These are phyloP conservation scores for Vitis labrusca DNA, from an alignment of 164 flowering plant species.

Conservation along the genomic window DNA sequence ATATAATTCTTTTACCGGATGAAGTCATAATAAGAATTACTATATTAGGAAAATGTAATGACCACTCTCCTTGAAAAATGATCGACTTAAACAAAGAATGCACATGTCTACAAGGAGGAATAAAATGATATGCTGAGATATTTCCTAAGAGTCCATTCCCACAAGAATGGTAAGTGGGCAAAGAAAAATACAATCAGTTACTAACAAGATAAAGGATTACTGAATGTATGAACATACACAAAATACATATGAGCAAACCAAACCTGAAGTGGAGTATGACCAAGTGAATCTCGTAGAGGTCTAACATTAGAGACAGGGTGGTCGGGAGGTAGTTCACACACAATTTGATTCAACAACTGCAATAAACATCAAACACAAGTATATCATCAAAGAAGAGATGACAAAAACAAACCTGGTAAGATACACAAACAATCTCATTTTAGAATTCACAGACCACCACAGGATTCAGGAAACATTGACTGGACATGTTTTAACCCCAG, in stretches of 20 bases:
- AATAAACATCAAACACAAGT: slow-evolving; percentile 17
- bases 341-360: slow-evolving; percentile 87
- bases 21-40: no score
- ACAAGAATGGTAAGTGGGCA: no score
- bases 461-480: neutral
- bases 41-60: no score
- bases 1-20: no score
- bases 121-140: no score
- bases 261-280: slow-evolving; percentile 91
- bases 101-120: no score
- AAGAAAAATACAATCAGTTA: neutral
- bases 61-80: no score
- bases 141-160: no score
- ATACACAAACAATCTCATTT: neutral
- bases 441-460: neutral
- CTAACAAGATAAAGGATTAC: neutral
- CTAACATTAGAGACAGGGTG: slow-evolving; percentile 70
- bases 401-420: neutral
- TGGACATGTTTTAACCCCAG: neutral
- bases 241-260: slow-evolving; percentile 1
- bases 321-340: slow-evolving; percentile 80
- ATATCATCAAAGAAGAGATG: slow-evolving; percentile 1
- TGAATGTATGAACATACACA: neutral
- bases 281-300: slow-evolving; percentile 79
- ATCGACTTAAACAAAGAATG: no score